Evolutionary conservation across 2,329 filamentous ascomycete genomes (phyloP).

Genomic region (Xylaria sp.): DNA sequence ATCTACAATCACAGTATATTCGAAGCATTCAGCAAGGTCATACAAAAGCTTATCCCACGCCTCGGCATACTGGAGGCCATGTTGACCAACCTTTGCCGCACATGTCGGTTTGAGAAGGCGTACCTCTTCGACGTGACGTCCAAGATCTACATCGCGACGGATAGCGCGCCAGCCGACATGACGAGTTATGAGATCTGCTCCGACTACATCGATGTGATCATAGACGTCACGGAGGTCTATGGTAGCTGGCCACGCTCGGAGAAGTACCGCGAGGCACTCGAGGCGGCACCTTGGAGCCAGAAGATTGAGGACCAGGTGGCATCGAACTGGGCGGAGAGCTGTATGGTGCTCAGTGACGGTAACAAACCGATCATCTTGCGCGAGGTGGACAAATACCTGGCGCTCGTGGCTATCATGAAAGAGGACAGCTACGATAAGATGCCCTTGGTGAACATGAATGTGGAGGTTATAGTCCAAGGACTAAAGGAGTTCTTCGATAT

Average conservation of each 20-base stretch:
- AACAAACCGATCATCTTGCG: conserved; percentile 74
- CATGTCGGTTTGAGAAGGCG: conserved; percentile 95
- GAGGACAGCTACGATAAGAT: conserved; percentile 87
- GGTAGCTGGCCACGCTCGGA: conserved; percentile 75
- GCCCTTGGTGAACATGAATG: conserved; percentile 87
- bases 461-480: conserved; percentile 82
- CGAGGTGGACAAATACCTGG: conserved; percentile 79
- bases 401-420: conserved; percentile 86
- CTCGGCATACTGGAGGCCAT: conserved; percentile 92
- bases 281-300: conserved; percentile 70
- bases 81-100: conserved; percentile 92
- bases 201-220: conserved; percentile 98
- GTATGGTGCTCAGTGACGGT: conserved; percentile 73
- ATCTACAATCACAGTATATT: conserved; percentile 99
- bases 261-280: conserved; percentile 65
- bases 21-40: conserved; percentile 97
- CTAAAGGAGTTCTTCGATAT: conserved; percentile 83
- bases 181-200: conserved; percentile 98
- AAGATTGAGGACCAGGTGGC: conserved; percentile 73
- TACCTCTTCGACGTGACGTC: conserved; percentile 98
- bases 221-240: conserved; percentile 96
- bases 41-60: conserved; percentile 95
- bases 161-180: conserved; percentile 92
- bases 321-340: conserved; percentile 73
- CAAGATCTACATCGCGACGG: conserved; percentile 98